Evolutionary conservation across 129 eudicot species (phyloP).

Genomic region (Erigeron canadensis): DNA sequence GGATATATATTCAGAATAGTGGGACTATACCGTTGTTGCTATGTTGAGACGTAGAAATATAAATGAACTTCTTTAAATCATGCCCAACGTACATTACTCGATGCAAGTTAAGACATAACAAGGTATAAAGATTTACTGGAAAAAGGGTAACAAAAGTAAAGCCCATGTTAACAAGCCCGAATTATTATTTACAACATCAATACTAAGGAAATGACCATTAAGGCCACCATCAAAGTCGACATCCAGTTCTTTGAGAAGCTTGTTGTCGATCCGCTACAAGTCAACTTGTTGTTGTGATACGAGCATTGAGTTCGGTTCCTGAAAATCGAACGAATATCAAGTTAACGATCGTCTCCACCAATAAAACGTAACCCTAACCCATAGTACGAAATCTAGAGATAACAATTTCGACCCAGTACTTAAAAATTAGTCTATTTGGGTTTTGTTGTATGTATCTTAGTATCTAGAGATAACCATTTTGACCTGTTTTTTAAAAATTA

Average conservation of each 20-base stretch:
- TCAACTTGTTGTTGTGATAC: slow-evolving; percentile 50
- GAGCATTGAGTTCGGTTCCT: slow-evolving; percentile 53
- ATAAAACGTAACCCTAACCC: not conserved
- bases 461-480: no score
- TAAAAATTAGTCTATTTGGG: not conserved
- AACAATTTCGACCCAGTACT: not conserved
- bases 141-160: not conserved
- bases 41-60: no score
- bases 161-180: not conserved
- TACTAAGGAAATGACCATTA: not conserved
- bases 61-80: no score
- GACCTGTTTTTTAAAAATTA: no score
- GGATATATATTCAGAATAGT: no score
- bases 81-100: no score
- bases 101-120: no score
- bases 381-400: not conserved
- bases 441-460: no score
- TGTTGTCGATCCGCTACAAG: slow-evolving; percentile 43
- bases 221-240: slow-evolving; percentile 18
- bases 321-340: not conserved
- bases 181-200: not conserved
- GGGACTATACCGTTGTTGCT: no score
- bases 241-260: slow-evolving; percentile 19
- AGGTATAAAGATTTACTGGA: no score
- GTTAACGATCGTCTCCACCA: not conserved